Conservation (phyloP, 2,329 filamentous ascomycete species). For the Phialemoniopsis sp. region DNA sequence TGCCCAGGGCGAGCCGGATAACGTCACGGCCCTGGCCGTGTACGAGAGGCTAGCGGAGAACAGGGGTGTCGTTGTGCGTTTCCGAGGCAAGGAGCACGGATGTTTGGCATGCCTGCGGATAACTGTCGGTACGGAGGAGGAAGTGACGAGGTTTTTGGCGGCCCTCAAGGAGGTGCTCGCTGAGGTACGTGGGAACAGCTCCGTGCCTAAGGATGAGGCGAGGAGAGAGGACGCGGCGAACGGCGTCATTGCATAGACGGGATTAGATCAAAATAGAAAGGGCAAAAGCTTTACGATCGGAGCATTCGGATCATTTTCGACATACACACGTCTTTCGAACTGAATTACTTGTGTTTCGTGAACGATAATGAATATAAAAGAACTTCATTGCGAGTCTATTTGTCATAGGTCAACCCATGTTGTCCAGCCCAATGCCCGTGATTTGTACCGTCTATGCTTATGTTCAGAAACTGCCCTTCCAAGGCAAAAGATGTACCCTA, state of each 20-base stretch:
- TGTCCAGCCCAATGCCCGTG: too few species aligned
- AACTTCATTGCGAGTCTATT: too few species aligned
- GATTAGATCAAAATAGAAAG: background rate
- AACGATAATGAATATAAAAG: too few species aligned
- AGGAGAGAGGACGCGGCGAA: constrained; percentile 28
- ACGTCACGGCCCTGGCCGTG: constrained; percentile 69
- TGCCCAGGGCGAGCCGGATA: constrained; percentile 68
- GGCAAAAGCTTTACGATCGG: too few species aligned
- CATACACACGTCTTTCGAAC: background rate
- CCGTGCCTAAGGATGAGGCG: constrained; percentile 22
- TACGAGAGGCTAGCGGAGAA: constrained; percentile 84
- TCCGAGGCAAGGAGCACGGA: constrained; percentile 87
- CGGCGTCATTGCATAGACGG: constrained; percentile 26
- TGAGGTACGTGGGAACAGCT: constrained; percentile 33
- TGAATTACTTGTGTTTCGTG: too few species aligned
- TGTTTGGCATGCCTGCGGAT: constrained; percentile 87
- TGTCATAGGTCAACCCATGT: too few species aligned
- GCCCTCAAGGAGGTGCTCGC: constrained; percentile 53
- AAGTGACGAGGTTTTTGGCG: constrained; percentile 74
- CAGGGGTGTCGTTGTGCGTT: constrained; percentile 86
- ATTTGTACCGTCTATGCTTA: too few species aligned
- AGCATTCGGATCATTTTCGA: background rate
- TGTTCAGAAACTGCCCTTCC: too few species aligned
- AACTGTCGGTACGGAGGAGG: constrained; percentile 84
- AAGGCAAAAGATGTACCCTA: too few species aligned